Evolutionary conservation across 495 filamentous ascomycete species (phyloP), one percentile per base, ranked within the genome.

Genomic region (Evansstolkia leycettana): DNA sequence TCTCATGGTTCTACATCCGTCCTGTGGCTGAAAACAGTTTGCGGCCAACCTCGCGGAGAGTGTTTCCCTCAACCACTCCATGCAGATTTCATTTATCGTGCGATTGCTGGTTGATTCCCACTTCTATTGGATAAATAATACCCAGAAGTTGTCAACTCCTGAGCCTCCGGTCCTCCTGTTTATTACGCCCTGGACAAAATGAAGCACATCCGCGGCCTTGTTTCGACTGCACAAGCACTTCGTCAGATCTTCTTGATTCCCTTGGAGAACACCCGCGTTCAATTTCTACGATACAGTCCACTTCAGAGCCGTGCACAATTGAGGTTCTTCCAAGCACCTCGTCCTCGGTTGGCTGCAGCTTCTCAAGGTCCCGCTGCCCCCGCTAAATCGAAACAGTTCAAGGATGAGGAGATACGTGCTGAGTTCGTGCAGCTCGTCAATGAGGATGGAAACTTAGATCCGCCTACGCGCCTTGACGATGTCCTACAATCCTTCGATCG

Each of bases 321-420:
- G 15, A 34, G 47, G 8, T 31, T 17, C 4, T 38, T 47, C 13
- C 50, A 44, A 28, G 30, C 35, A 13, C 38, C 29, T 15, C 41
- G 19, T 11, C 34, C 31, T 13, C 45, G 48, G 17, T 42, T 29
- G 8, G 26, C 29, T 1, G 17, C 40, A 32, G 28, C 33, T 33
- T 9, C 38, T 28, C 26, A 39, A 37, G 24, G 38, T 17, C 39
- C 37, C 10, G 34, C 34, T 4, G 28, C 27, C 12, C 35, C 10
- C 34, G 29, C 32, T 3, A 28, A 28, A 17, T 11, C 24, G 46
- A 43, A 20, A 18, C 46, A 39, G 11, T 29, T 52, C 1, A 66
- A 53, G 31, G 69, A 84, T 48, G 50, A 70, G 41, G 58, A 65
- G n/a, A 85, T 85, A 41, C 45, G 39, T 14, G 51, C 66, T 37